Conservation (phyloP, 305 asterid species). For the Fraxinus angustifolia region DNA sequence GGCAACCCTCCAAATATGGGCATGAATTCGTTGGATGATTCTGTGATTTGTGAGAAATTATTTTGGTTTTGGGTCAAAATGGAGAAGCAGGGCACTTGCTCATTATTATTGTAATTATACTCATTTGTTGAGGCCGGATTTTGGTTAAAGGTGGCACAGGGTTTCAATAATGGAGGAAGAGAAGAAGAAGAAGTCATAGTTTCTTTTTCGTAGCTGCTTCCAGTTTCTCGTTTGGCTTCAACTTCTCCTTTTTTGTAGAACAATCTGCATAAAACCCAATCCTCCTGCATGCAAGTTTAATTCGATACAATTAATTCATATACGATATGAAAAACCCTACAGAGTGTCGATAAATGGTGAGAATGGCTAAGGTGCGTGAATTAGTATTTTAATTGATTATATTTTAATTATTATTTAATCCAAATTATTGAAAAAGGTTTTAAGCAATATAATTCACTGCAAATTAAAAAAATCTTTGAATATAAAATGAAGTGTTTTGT, state of each 20-base stretch:
- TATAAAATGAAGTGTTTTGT: neutral
- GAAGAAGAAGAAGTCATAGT: neutral
- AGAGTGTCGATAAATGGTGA: no score
- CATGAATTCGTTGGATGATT: neutral
- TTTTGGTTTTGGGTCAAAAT: conserved; percentile 30
- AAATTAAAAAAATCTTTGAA: neutral
- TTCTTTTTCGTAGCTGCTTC: neutral
- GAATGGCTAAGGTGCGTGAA: no score
- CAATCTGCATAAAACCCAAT: conserved; percentile 79
- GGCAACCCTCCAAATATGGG: conserved; percentile 2
- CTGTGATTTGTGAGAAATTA: conserved; percentile 27
- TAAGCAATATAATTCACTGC: neutral
- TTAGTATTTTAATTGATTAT: no score
- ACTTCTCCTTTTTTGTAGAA: conserved; percentile 54
- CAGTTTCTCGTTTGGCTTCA: conserved; percentile 26
- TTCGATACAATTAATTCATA: neutral
- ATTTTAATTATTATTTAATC: no score
- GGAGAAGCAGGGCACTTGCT: conserved; percentile 99
- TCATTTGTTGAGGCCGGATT: conserved; percentile 9
- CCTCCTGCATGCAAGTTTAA: conserved; percentile 33
- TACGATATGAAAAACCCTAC: neutral
- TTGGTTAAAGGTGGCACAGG: conserved; percentile 20
- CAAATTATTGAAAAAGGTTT: neutral
- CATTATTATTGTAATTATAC: neutral
- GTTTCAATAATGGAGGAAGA: conserved; percentile 46